Evolutionary conservation across 305 asterid species (phyloP).

Genomic region (Fraxinus nigra): DNA sequence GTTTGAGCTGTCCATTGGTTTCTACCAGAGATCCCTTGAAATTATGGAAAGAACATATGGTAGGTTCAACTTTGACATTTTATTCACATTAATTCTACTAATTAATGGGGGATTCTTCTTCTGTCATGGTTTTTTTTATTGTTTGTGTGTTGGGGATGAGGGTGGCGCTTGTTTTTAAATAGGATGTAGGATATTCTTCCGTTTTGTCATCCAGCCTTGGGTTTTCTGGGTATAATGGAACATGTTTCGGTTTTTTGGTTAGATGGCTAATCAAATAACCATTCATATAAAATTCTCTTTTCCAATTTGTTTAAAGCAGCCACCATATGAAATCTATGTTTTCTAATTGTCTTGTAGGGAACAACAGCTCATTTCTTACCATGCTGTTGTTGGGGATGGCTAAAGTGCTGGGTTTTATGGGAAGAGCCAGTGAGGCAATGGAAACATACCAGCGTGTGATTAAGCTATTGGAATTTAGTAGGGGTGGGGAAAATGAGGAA

Average conservation of each 20-base stretch:
- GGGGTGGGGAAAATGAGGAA: slow-evolving; percentile 52
- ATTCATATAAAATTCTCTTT: slow-evolving; percentile 9
- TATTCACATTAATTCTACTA: slow-evolving; percentile 16
- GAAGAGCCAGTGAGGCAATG: slow-evolving; percentile 59
- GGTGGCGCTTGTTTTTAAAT: background rate
- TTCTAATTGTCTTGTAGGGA: slow-evolving; percentile 42
- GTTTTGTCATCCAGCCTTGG: background rate
- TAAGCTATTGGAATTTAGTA: slow-evolving; percentile 47
- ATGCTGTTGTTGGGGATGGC: slow-evolving; percentile 80
- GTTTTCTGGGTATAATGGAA: background rate
- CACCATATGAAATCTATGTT: slow-evolving; percentile 1
- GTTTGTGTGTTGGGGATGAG: background rate
- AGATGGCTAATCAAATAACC: background rate
- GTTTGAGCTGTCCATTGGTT: slow-evolving; percentile 47
- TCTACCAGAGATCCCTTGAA: slow-evolving; percentile 60
- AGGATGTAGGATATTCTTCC: background rate
- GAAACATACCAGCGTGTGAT: slow-evolving; percentile 55
- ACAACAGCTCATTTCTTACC: slow-evolving; percentile 49
- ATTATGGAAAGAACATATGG: slow-evolving; percentile 66
- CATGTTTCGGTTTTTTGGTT: background rate
- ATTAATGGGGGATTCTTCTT: background rate
- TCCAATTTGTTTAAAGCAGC: slow-evolving; percentile 11
- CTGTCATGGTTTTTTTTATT: background rate
- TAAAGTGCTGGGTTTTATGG: slow-evolving; percentile 48
- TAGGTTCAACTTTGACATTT: slow-evolving; percentile 27